Base-by-base conservation (phyloP, 2,329 filamentous ascomycete species). In the Hypoxylon sp. region DNA sequence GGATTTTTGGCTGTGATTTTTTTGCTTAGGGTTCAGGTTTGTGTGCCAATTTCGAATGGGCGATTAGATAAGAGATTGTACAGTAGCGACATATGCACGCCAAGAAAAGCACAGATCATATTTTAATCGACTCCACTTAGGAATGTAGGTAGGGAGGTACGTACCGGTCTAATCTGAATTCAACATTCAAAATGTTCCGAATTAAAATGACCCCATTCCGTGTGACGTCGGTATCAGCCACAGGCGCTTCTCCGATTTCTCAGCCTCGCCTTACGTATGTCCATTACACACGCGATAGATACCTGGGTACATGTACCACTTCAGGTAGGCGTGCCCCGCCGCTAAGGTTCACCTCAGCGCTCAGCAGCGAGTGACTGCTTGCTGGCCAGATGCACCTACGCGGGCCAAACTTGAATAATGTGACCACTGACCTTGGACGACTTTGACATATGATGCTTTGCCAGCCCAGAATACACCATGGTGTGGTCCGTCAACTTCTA, bases 11-110 rank as follows among this genome's bases (percentile, higher is more conserved):
- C 51, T 64, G 54, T 63, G 60, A 67, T 47, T 63, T 75, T 74
- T 73, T 74, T 71, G 53, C 71, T 77, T 77, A 77, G 75, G 75
- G 75, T 69, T 76, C 68, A 55, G 62, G 64, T 71, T 76, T 77
- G 75, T 77, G 75, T 74, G 74, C 57, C 39, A 60, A 44, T 42
- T 17, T 61, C 7, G 7, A 46, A 47, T n/a, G 32, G 19, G 17
- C 35, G 56, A 60, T 60, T 46, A 61, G 54, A 58, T 65, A 46
- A 46, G 19, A 44, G 11, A 44, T 37, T 44, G 39, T 27, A 29
- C 6, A 57, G 57, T 70, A 72, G 64, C 67, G 67, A 57, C 24
- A 27, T 27, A 27, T 56, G 27, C 39, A 39, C 15, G 17, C 29
- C 21, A 29, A 2, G 78, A 77, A 3, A 68, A 72, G 7, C 67